Conservation (phyloP, 2,329 filamentous ascomycete species). For the Bipolaris victoriae region DNA sequence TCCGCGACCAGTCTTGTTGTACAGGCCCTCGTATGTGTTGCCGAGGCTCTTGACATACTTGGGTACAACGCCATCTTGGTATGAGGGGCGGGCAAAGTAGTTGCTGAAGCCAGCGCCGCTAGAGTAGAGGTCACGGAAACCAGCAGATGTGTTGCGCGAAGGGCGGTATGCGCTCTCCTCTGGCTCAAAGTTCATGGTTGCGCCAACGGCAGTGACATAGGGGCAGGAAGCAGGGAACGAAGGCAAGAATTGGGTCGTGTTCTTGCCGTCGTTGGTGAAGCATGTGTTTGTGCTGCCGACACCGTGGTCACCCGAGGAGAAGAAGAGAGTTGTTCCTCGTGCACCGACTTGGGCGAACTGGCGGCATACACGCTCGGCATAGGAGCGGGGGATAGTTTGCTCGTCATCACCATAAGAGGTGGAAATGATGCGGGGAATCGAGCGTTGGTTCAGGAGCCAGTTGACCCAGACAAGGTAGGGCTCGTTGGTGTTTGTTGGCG, state of each 20-base stretch:
- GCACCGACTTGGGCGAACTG: conserved; percentile 70
- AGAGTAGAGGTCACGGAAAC: conserved; percentile 59
- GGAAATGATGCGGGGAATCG: conserved; percentile 67
- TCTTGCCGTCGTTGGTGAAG: conserved; percentile 64
- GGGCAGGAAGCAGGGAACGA: conserved; percentile 72
- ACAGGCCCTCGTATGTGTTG: conserved; percentile 56
- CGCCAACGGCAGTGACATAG: conserved; percentile 71
- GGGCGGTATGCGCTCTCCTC: conserved; percentile 58
- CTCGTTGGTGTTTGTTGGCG: conserved; percentile 65
- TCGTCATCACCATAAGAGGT: conserved; percentile 73
- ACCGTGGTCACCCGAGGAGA: conserved; percentile 67
- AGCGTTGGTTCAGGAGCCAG: conserved; percentile 61
- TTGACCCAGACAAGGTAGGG: conserved; percentile 70
- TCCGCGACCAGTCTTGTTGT: conserved; percentile 61
- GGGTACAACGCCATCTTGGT: conserved; percentile 55
- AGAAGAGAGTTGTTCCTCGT: conserved; percentile 69
- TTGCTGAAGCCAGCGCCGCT: conserved; percentile 59
- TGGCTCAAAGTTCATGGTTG: conserved; percentile 60
- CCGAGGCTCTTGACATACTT: conserved; percentile 53
- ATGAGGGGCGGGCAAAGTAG: conserved; percentile 56
- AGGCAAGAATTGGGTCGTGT: conserved; percentile 62
- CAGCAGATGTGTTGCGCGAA: conserved; percentile 32
- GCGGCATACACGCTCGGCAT: conserved; percentile 67
- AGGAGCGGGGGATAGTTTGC: conserved; percentile 66
- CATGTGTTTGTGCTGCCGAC: conserved; percentile 61